Percentiles rank a stretch among this genome's conserved stretches.
Conservation (phyloP, 2,329 filamentous ascomycete genomes). For the Diaporthe vaccinii region DNA sequence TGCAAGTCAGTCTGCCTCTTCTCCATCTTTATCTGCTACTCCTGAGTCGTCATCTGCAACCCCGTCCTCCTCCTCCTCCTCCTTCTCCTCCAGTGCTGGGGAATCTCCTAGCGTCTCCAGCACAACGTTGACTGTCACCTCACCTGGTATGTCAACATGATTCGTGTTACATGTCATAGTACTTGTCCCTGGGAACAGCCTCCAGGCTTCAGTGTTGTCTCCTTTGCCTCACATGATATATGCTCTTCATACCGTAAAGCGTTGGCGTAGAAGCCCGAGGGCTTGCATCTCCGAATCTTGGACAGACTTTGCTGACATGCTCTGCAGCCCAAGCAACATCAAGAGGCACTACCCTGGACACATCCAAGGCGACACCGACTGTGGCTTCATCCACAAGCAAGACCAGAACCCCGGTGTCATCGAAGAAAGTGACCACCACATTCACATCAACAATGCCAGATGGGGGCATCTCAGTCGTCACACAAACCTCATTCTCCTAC, state of each 20-base stretch:
- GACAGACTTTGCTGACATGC: background rate
- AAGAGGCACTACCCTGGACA: conserved; percentile 34
- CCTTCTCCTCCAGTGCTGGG: background rate
- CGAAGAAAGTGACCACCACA: conserved; percentile 50
- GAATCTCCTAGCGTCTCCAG: conserved; percentile 13
- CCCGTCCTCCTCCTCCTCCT: conserved; percentile 35
- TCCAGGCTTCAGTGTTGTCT: background rate
- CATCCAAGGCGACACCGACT: conserved; percentile 30
- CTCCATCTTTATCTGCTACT: conserved; percentile 39
- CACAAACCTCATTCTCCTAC: conserved; percentile 63
- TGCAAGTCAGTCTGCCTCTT: conserved; percentile 44
- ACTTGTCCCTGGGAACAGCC: background rate
- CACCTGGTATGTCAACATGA: conserved; percentile 33
- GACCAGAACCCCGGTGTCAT: conserved; percentile 50
- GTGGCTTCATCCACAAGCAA: conserved; percentile 20
- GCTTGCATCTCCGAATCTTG: background rate
- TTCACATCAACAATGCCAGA: conserved; percentile 61
- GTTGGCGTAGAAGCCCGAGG: background rate
- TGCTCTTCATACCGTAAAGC: background rate
- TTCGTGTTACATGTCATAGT: background rate
- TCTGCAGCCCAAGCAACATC: conserved; percentile 8
- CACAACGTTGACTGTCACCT: conserved; percentile 33
- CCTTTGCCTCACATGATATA: background rate
- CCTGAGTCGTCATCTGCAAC: conserved; percentile 1
- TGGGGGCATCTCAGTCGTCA: conserved; percentile 61